Conservation (phyloP, 257 asterid species). For the Misopates orontium region DNA sequence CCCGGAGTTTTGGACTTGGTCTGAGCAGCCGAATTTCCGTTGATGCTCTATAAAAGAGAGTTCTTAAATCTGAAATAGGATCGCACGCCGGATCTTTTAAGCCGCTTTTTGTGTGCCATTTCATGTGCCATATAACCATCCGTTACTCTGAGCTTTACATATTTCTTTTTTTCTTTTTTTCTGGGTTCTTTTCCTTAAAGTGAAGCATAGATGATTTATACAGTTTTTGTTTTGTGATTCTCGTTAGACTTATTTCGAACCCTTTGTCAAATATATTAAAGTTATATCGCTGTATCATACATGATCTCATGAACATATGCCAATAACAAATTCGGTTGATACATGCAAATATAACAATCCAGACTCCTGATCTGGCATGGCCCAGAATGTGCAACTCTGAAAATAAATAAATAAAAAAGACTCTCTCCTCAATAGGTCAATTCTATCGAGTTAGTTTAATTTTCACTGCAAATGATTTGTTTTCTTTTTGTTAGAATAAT, state of each 20-base stretch:
- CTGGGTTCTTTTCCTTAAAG: slow-evolving; percentile 1
- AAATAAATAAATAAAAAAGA: slow-evolving; percentile 21
- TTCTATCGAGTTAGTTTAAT: too few relatives aligned
- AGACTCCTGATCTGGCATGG: slow-evolving; percentile 52
- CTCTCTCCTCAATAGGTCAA: too few relatives aligned
- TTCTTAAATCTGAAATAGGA: too few relatives aligned
- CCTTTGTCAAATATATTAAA: not conserved
- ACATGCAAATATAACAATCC: slow-evolving; percentile 47
- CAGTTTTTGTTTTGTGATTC: slow-evolving; percentile 1
- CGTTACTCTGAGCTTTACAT: too few relatives aligned
- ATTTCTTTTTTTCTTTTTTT: slow-evolving; percentile 11
- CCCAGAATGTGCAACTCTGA: slow-evolving; percentile 26
- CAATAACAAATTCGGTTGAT: slow-evolving; percentile 42
- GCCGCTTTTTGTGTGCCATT: too few relatives aligned
- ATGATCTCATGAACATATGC: slow-evolving; percentile 14
- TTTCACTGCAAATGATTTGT: too few relatives aligned
- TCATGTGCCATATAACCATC: too few relatives aligned
- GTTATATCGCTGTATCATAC: slow-evolving; percentile 14
- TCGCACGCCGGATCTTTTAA: too few relatives aligned
- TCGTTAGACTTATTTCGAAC: slow-evolving; percentile 10
- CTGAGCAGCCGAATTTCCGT: slow-evolving; percentile 57
- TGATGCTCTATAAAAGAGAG: slow-evolving; percentile 11
- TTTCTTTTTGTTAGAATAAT: too few relatives aligned
- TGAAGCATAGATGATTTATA: slow-evolving; percentile 22
- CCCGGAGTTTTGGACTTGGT: slow-evolving; percentile 76